Base-by-base conservation (phyloP, 2,329 filamentous ascomycete species). In the Cordyceps militaris region DNA sequence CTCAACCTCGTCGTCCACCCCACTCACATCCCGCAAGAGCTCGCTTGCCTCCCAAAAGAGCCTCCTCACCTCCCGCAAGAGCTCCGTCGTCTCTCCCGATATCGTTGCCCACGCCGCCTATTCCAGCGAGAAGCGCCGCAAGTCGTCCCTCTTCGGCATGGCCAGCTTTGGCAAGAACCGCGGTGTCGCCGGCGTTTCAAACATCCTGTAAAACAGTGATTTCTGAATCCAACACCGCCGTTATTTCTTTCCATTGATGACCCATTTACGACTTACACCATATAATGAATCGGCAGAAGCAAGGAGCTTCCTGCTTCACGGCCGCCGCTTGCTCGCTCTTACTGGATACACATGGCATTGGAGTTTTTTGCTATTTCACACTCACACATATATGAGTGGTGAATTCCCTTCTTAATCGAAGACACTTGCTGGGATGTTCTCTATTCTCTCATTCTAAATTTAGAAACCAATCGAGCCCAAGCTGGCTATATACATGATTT, bases 221-320 rank as follows among this genome's bases (percentile, higher is more conserved):
- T 26, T n/a, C 8, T 21, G 26, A 6, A 21, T 19, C 26, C 3
- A 9, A 21, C n/a, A 4, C 5, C 16, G 40, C 38, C 9, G n/a
- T 34, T 23, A 21, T 36, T 21, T 38, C 16, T 34, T 32, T 16
- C 48, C 23, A 19, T 44, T 36, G 21, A 57, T 30, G 55, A 57
- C 38, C 10, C 4, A 11, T 16, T 44, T 51, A 57, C 38, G 47
- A 57, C 47, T 46, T 57, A 28, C 19, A 56, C 13, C 32, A 30
- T 43, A 51, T 57, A 52, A 57, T 57, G 47, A 49, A 16, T 46
- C 30, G 55, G 38, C 21, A 57, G 38, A 57, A 46, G 47, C 47
- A 57, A 28, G 38, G 14, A 46, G 55, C 55, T 46, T 48, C 23
- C 28, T 57, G 36, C 47, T 36, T 46, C 47, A 21, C 16, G 47